phyloP scores from a whole-genome alignment of 768 basidiomycete species.

The Tulasnella sp. region DNA sequence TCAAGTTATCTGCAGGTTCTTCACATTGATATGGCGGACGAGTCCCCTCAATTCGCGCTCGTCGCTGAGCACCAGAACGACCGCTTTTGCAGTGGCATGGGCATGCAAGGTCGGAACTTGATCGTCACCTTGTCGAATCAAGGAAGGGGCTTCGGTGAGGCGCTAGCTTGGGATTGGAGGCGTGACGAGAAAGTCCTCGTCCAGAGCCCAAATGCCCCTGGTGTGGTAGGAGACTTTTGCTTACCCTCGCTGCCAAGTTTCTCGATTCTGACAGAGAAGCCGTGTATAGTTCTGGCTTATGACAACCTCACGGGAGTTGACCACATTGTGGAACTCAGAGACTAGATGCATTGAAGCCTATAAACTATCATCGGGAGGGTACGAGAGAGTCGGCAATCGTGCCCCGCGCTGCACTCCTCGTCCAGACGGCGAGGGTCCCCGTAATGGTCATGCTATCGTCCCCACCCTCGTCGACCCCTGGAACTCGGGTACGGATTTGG shows the following conservation, averaged over 20 bases:
- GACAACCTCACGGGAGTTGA: background rate
- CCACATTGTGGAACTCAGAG: background rate
- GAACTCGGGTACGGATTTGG: background rate
- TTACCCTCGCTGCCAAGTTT: background rate
- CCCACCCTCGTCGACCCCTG: background rate
- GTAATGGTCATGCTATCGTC: background rate
- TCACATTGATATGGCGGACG: background rate
- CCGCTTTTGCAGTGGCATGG: background rate
- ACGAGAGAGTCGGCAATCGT: background rate
- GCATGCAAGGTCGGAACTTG: background rate
- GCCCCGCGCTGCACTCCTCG: background rate
- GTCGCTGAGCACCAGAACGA: background rate
- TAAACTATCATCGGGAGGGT: background rate
- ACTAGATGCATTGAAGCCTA: background rate
- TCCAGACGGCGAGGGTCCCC: background rate
- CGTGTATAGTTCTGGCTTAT: background rate
- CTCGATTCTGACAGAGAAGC: background rate
- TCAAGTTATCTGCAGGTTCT: background rate
- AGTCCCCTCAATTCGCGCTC: background rate
- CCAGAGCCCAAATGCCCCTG: background rate
- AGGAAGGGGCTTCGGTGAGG: background rate
- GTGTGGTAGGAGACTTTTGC: background rate
- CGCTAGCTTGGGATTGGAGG: background rate
- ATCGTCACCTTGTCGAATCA: background rate
- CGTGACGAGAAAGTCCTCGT: background rate